phyloP scores from a whole-genome alignment of 805 yeast genomes.

The Teunomyces gatunensis region DNA sequence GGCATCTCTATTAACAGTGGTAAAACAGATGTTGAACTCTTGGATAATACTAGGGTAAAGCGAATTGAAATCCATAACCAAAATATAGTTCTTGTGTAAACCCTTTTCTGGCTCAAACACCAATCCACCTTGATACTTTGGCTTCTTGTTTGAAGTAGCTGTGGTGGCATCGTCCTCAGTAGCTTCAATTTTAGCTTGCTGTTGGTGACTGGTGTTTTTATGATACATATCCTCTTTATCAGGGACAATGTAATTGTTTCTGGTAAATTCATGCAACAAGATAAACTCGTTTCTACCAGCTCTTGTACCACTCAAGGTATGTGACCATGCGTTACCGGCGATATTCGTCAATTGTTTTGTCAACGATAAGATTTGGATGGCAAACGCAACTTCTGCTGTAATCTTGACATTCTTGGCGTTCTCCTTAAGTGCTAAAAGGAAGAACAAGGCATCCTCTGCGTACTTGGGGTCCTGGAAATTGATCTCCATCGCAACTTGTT shows the following conservation, averaged over 20 bases:
- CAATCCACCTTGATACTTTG: slow-evolving; percentile 86
- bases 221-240: slow-evolving; percentile 61
- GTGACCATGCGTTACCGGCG: slow-evolving; percentile 98
- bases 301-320: slow-evolving; percentile 90
- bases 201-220: slow-evolving; percentile 35
- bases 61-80: slow-evolving; percentile 98
- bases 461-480: slow-evolving; percentile 67
- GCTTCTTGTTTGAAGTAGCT: slow-evolving; percentile 56
- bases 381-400: slow-evolving; percentile 74
- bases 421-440: slow-evolving; percentile 70
- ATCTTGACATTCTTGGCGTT: slow-evolving; percentile 64
- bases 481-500: slow-evolving; percentile 62
- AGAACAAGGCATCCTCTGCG: slow-evolving; percentile 62
- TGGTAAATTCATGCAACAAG: slow-evolving; percentile 84
- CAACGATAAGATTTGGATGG: slow-evolving; percentile 80
- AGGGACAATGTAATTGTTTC: slow-evolving; percentile 80
- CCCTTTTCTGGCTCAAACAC: slow-evolving; percentile 98
- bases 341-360: slow-evolving; percentile 88
- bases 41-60: slow-evolving; percentile 96
- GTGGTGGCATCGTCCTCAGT: slow-evolving; percentile 43
- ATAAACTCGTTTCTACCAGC: slow-evolving; percentile 95
- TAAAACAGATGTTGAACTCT: slow-evolving; percentile 94
- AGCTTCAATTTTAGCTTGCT: slow-evolving; percentile 31
- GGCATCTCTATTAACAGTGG: slow-evolving; percentile 78
- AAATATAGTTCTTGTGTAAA: slow-evolving; percentile 77